Evolutionary conservation across 768 basidiomycete species (phyloP), one percentile per base, ranked within the genome.

Genomic region (Hypholoma sublateritium): DNA sequence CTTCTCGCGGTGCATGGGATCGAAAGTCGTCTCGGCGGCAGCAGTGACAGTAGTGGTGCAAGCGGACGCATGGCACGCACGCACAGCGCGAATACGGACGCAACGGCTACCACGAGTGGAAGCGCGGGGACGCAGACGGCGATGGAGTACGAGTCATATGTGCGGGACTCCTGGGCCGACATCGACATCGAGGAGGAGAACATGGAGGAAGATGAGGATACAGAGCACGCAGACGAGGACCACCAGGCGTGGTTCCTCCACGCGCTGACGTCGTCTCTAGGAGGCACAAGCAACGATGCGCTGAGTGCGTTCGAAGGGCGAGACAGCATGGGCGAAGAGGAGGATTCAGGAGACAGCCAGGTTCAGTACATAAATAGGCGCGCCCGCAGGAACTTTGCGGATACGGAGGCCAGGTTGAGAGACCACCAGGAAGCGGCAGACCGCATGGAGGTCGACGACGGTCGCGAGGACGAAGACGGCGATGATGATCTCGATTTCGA

Each of bases 1-100:
- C 69, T 85, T 44, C 71, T 87, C 53, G 76, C 78, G 16, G 74
- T 77, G 5, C 82, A 80, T 65, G 80, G 77, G 48, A 66, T 79
- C 12, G 72, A 76, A 32, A 66, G 76, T 42, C 72, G 74, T 43
- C 63, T 62, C 12, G 28, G 28, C 28, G 9, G 28, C 28, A 32
- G 28, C 28, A 32, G 28, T 32, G 28, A 9, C 3, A 32, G 28
- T 9, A 54, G 58, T 16, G 24, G 22, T n/a, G 32, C 25, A 19
- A 16, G 34, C n/a, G 44, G 24, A 13, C n/a, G 32, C 41, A 12
- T 45, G 32, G 43, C 22, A 7, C 42, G 25, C 42, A 46, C 28
- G 5, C 32, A 14, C 7, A 45, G 34, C 48, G 39, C 21, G 12
- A 44, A 41, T 28, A 54, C 25, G 50, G 55, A 47, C 8, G 24